Conservation (phyloP, 257 asterid genomes). For the Apocynum venetum region DNA sequence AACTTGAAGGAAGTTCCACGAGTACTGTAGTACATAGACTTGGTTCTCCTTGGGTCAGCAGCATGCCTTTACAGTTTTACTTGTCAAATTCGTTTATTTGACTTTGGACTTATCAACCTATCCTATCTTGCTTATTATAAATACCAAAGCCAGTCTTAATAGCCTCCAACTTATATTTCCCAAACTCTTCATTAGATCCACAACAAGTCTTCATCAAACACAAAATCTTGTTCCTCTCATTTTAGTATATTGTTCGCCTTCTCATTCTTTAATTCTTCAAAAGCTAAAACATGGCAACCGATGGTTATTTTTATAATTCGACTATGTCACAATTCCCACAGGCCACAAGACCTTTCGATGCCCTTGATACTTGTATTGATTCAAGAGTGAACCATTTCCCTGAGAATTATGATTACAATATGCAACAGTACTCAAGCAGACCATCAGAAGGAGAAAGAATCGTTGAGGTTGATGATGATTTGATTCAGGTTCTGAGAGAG, state of each 20-base stretch:
- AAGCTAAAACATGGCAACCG: background rate
- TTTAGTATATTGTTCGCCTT: too few relatives aligned
- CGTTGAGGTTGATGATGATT: constrained; percentile 6
- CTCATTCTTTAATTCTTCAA: background rate
- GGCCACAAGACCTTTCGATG: background rate
- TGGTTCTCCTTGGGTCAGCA: background rate
- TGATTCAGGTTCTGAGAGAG: background rate
- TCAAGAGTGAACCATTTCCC: background rate
- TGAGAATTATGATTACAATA: background rate
- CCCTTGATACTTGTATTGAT: background rate
- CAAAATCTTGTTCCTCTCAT: too few relatives aligned
- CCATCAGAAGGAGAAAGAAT: background rate
- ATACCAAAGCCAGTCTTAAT: background rate
- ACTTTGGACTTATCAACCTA: background rate
- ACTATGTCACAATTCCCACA: background rate
- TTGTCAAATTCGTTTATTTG: background rate
- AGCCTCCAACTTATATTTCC: background rate
- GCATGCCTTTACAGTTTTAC: background rate
- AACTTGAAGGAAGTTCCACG: too few relatives aligned
- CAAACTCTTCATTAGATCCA: background rate
- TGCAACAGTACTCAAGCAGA: background rate
- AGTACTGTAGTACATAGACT: too few relatives aligned
- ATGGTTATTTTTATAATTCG: background rate
- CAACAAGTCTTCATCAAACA: background rate
- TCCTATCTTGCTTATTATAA: background rate